Conservation (phyloP, 768 basidiomycete species). For the Boletus eberwhitei region DNA sequence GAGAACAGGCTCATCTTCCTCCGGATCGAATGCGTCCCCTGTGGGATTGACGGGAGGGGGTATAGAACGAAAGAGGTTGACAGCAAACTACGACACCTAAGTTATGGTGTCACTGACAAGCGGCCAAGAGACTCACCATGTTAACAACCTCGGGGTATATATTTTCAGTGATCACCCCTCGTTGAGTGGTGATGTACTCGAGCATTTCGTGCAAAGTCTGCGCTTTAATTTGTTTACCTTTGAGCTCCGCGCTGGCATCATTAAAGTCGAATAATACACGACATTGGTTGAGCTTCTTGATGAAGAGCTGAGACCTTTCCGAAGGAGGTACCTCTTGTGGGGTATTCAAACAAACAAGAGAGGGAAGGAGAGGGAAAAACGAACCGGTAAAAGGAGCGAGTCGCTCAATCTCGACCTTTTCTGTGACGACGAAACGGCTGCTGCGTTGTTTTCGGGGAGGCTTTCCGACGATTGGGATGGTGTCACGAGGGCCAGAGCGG, state of each 20-base stretch:
- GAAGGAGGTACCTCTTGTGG: conserved; percentile 75
- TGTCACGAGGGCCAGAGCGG: conserved; percentile 86
- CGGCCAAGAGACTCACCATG: conserved; percentile 65
- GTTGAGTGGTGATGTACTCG: conserved; percentile 96
- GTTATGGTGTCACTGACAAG: neutral
- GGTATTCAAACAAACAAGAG: neutral
- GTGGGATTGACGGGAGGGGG: conserved; percentile 98
- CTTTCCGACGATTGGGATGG: conserved; percentile 93
- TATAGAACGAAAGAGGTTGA: conserved; percentile 99
- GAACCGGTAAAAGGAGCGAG: conserved; percentile 85
- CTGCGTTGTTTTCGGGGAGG: conserved; percentile 97
- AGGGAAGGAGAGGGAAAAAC: conserved; percentile 10
- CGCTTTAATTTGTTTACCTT: conserved; percentile 98
- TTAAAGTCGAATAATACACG: conserved; percentile 98
- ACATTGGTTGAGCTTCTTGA: conserved; percentile 95
- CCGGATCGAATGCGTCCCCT: conserved; percentile 98
- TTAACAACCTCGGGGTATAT: conserved; percentile 99
- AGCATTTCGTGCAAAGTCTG: conserved; percentile 98
- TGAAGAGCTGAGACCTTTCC: conserved; percentile 88
- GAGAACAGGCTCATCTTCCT: conserved; percentile 98
- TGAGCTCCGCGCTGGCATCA: conserved; percentile 91
- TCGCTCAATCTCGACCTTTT: conserved; percentile 94
- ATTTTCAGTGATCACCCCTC: conserved; percentile 92
- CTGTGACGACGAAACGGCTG: conserved; percentile 92
- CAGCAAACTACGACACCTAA: conserved; percentile 68